These are phyloP conservation scores for button mushroom (Agaricus bisporus) DNA, from an alignment of 768 basidiomycete species.

Conservation along the genomic window DNA sequence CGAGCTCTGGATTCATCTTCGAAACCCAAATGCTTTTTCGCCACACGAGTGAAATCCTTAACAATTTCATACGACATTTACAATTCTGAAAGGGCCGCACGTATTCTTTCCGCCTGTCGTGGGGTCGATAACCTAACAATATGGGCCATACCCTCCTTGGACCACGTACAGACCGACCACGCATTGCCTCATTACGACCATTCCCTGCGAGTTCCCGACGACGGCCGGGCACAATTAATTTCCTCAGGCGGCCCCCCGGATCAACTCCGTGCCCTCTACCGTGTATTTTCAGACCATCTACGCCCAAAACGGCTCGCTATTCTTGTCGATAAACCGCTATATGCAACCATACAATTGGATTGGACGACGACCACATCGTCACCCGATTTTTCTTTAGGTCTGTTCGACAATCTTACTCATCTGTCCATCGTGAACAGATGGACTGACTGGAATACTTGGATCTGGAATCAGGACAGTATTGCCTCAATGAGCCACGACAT, in stretches of 20 bases:
- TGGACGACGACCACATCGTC: neutral
- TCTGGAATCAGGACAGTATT: slow-evolving; percentile 11
- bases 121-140: slow-evolving; percentile 30
- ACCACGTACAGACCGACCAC: neutral
- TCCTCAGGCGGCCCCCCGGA: slow-evolving; percentile 1
- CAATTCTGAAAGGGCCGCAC: slow-evolving; percentile 21
- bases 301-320: slow-evolving; percentile 26
- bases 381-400: slow-evolving; percentile 19
- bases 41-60: slow-evolving; percentile 28
- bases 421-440: slow-evolving; percentile 34
- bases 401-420: slow-evolving; percentile 31
- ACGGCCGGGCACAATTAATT: neutral
- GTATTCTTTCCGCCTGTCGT: slow-evolving; percentile 27
- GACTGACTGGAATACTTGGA: slow-evolving; percentile 37
- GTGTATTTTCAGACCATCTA: slow-evolving; percentile 17
- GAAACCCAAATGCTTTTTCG: slow-evolving; percentile 27
- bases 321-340: slow-evolving; percentile 20
- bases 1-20: slow-evolving; percentile 31
- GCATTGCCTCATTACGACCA: neutral
- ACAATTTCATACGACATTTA: slow-evolving; percentile 30
- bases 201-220: neutral
- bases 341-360: slow-evolving; percentile 8
- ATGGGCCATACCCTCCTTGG: slow-evolving; percentile 24
- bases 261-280: slow-evolving; percentile 12
- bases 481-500: slow-evolving; percentile 17